Conservation (phyloP, 495 filamentous ascomycete species). For the Podospora anserina region DNA sequence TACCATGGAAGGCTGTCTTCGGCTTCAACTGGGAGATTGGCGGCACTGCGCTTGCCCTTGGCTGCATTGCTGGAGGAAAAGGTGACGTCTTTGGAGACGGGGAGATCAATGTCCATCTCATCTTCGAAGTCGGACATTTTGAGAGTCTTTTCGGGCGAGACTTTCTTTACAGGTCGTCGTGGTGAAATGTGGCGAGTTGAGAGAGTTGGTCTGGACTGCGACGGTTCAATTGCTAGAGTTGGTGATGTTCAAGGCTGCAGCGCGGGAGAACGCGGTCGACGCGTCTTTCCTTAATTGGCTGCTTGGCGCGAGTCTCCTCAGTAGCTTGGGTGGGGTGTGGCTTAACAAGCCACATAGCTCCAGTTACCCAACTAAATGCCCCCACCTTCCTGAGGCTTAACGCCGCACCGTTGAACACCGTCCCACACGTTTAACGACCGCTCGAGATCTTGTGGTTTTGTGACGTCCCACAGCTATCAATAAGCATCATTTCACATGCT, state of each 20-base stretch:
- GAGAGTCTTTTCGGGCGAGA: background rate
- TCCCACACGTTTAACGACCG: background rate
- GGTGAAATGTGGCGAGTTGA: background rate
- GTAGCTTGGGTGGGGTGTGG: background rate
- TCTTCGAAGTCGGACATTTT: slow-evolving; percentile 89
- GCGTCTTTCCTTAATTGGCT: background rate
- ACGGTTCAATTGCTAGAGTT: background rate
- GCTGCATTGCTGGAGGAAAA: slow-evolving; percentile 64
- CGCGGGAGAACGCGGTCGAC: background rate
- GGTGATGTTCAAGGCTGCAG: background rate
- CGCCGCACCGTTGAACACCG: background rate
- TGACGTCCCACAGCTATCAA: too few relatives aligned
- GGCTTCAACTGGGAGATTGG: slow-evolving; percentile 89
- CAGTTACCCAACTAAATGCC: background rate
- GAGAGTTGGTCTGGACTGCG: background rate
- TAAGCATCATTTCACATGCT: background rate
- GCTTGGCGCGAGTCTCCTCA: background rate
- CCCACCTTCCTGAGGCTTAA: background rate
- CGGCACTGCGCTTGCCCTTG: slow-evolving; percentile 87
- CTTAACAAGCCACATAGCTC: background rate
- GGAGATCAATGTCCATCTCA: slow-evolving; percentile 81
- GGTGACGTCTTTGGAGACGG: slow-evolving; percentile 52
- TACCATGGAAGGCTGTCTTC: slow-evolving; percentile 94
- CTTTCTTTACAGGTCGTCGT: background rate
- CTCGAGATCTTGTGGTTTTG: background rate